Conservation (phyloP, 2,329 filamentous ascomycete genomes). For the Arachnopeziza araneosa region DNA sequence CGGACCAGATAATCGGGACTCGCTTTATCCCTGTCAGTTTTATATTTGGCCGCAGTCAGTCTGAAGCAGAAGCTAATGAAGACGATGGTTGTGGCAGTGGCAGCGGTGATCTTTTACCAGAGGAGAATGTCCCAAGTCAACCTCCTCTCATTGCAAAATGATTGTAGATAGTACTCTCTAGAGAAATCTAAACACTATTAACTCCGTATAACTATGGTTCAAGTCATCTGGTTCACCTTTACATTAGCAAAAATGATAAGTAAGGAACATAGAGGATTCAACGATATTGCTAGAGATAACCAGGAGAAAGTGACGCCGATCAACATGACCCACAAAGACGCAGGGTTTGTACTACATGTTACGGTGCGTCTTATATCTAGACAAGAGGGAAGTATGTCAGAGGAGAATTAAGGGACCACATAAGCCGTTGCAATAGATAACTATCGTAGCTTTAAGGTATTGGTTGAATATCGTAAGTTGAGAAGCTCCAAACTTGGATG, state of each 20-base stretch:
- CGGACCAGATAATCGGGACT: no score
- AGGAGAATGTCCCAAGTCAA: neutral
- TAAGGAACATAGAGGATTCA: neutral
- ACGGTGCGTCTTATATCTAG: no score
- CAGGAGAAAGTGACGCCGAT: neutral
- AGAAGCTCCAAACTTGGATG: no score
- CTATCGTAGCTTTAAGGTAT: no score
- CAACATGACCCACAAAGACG: no score
- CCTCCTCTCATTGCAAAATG: neutral
- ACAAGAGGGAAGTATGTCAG: no score
- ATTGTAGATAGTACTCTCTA: neutral
- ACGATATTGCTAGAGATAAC: neutral
- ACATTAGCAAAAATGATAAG: neutral
- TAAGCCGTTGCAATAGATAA: no score
- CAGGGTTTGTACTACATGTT: no score
- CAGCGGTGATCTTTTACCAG: neutral
- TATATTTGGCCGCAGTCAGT: neutral
- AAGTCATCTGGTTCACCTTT: neutral
- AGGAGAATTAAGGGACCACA: no score
- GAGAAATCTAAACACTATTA: neutral
- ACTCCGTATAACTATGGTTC: neutral
- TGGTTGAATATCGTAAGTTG: no score
- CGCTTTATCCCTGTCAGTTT: no score
- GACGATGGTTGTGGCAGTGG: neutral
- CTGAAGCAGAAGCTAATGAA: neutral